Evolutionary conservation across 345 rosid genomes (phyloP), one percentile per base, ranked within the genome.

Genomic region (Garcia nutans): DNA sequence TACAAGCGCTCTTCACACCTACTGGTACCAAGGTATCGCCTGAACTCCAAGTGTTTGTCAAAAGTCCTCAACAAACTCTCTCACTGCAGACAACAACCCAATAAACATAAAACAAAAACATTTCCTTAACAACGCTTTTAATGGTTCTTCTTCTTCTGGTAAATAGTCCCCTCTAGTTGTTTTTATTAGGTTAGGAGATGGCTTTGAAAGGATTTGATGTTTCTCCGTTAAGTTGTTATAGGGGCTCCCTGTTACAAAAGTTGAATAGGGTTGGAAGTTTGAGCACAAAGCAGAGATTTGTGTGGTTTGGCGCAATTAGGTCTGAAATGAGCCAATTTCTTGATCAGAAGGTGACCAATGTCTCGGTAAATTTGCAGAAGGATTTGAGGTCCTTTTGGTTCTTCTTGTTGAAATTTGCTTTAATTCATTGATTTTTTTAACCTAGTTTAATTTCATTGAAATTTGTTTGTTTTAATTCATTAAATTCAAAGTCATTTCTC

Each of bases 311-410:
- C 19, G 78, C 77, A 9, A 67, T 70, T 54, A 52, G 81, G 67
- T 81, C 73, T 47, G 78, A 78, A 63, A 61, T 78, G 44, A 45
- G 71, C 22, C 74, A 49, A 44, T 66, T 62, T 49, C 63, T 52
- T 67, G 81, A 64, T 72, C 76, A 63, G 68, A 50, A 57, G 3
- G 82, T 74, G 16, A 71, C 31, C 16, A 59, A 72, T 72, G 84
- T 72, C 33, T 57, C 84, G 11, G 77, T 68, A 71, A 82, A 74
- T 63, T 55, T 64, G 68, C 71, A 71, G 44, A 86, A 80, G 85
- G 87, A 85, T 58, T 77, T 74, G 79, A 76, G 68, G 68, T 79
- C 84, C 26, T 68, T 85, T 37, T 69, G 73, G 89, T 85, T 66
- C 61, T 69, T 59, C 13, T 44, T 22, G 16, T 23, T 60, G 66